These are phyloP conservation scores for Alisma plantagoaquatica DNA, from an alignment of 106 monocot species.

Conservation along the genomic window DNA sequence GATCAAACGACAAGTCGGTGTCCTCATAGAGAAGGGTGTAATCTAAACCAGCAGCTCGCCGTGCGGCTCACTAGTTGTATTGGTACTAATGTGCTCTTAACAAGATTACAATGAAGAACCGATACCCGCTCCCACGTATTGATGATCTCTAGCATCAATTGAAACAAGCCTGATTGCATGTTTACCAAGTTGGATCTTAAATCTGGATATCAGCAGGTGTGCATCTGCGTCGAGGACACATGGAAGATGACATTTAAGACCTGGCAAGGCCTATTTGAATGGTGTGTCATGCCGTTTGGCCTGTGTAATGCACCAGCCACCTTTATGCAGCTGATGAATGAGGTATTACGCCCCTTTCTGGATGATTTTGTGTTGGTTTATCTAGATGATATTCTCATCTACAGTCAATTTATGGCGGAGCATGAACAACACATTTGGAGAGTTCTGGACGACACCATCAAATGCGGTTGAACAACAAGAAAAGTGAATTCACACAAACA, in stretches of 20 bases:
- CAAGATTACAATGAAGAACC: not conserved
- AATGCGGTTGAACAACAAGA: too few species aligned
- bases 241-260: constrained; percentile 1
- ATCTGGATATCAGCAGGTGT: constrained; percentile 7
- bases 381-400: too few species aligned
- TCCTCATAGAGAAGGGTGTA: not conserved
- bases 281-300: constrained; percentile 2
- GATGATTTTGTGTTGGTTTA: too few species aligned
- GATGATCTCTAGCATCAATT: not conserved
- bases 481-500: too few species aligned
- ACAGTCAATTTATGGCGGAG: not conserved
- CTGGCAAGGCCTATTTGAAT: not conserved
- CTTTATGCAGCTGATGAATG: too few species aligned
- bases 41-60: not conserved
- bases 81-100: not conserved
- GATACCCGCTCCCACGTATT: not conserved
- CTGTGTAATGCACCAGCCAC: too few species aligned
- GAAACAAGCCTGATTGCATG: not conserved
- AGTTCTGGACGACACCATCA: too few species aligned
- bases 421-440: not conserved
- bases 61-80: not conserved
- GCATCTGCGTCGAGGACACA: not conserved
- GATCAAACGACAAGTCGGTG: not conserved
- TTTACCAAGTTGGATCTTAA: constrained; percentile 6
- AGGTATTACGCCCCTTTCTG: too few species aligned